phyloP scores from a whole-genome alignment of 805 yeast genomes.

The Starmera dryadoides region DNA sequence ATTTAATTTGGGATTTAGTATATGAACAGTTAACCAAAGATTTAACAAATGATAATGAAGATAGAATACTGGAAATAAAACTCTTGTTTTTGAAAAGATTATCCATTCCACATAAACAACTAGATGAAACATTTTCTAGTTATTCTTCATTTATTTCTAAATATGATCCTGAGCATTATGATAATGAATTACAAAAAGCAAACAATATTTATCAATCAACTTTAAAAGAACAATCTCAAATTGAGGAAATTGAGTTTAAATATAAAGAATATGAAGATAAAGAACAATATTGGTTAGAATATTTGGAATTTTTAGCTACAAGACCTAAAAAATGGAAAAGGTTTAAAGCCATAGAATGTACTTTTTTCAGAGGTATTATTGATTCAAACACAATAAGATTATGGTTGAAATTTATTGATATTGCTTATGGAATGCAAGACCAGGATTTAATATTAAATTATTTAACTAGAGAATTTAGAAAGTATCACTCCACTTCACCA shows the following conservation, averaged over 20 bases:
- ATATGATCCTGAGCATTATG: conserved; percentile 24
- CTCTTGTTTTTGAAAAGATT: conserved; percentile 23
- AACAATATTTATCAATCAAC: conserved; percentile 25
- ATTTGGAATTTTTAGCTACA: conserved; percentile 23
- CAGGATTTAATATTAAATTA: background rate
- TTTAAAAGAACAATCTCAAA: conserved; percentile 18
- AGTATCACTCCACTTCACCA: conserved; percentile 17
- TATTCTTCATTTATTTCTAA: conserved; percentile 34
- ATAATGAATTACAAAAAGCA: conserved; percentile 28
- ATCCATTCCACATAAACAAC: conserved; percentile 29
- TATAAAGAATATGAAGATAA: background rate
- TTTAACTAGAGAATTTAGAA: background rate
- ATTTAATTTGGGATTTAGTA: background rate
- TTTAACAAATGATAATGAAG: background rate
- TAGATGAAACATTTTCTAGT: conserved; percentile 32
- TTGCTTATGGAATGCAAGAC: conserved; percentile 18
- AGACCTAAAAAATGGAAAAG: conserved; percentile 10
- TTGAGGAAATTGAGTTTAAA: conserved; percentile 30
- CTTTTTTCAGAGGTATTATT: conserved; percentile 27
- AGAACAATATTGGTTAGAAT: conserved; percentile 23
- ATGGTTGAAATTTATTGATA: conserved; percentile 25
- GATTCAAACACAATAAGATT: conserved; percentile 15
- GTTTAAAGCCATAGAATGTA: conserved; percentile 8
- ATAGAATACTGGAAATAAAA: background rate
- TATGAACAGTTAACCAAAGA: background rate